Evolutionary conservation across 345 rosid genomes (phyloP).

Genomic region (Eucalyptus cloeziana): DNA sequence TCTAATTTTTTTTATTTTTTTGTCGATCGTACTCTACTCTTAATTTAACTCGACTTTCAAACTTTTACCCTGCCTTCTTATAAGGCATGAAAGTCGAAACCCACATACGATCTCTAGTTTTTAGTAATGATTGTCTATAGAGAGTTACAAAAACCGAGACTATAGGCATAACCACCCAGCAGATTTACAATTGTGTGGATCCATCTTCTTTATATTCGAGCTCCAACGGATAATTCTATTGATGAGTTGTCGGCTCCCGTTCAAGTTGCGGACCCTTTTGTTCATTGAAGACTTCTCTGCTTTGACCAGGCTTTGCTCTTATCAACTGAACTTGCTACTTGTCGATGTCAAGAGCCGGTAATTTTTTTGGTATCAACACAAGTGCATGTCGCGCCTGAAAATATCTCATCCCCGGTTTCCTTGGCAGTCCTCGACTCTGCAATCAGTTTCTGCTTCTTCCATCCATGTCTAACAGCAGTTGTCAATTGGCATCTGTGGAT

Average conservation of each 20-base stretch:
- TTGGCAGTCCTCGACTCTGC: neutral
- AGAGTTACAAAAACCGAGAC: neutral
- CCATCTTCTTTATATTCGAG: neutral
- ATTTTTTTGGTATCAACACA: neutral
- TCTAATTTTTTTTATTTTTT: neutral
- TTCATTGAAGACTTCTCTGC: neutral
- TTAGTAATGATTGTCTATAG: neutral
- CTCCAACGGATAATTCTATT: neutral
- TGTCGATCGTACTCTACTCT: no score
- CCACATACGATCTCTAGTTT: neutral
- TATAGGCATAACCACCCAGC: neutral
- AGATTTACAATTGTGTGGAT: neutral
- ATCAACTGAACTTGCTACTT: neutral
- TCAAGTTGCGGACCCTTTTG: neutral
- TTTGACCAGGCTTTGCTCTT: neutral
- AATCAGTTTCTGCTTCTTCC: neutral
- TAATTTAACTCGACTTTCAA: no score
- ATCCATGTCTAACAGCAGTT: neutral
- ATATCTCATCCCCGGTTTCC: neutral
- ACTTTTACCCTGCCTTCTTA: accelerated
- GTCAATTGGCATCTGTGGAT: no score
- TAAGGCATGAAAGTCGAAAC: accelerated
- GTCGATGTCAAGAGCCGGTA: neutral
- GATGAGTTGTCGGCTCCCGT: neutral
- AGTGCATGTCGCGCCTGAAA: neutral